phyloP scores from a whole-genome alignment of 306 rosid genomes.

The Begonia loranthoides region DNA sequence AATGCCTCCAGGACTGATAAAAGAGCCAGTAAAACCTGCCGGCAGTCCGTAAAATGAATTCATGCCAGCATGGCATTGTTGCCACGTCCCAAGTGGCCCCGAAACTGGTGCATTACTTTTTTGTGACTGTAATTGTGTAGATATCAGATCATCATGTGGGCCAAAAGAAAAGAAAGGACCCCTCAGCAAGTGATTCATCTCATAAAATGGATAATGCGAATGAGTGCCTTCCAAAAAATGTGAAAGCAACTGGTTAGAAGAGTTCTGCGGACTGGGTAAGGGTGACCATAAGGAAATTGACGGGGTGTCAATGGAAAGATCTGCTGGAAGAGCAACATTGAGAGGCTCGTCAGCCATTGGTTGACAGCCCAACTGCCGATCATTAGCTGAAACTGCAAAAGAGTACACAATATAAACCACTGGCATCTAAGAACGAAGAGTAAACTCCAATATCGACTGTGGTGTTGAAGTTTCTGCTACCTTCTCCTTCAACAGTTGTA shows the following conservation, averaged over 20 bases:
- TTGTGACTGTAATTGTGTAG: conserved; percentile 55
- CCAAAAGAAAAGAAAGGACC: conserved; percentile 88
- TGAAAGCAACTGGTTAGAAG: conserved; percentile 67
- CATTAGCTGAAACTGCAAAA: conserved; percentile 42
- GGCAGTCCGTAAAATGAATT: conserved; percentile 93
- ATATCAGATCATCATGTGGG: conserved; percentile 64
- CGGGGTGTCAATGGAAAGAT: conserved; percentile 77
- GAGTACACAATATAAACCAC: neutral
- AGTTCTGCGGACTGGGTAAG: conserved; percentile 53
- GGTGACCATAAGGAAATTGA: conserved; percentile 83
- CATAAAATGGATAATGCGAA: conserved; percentile 78
- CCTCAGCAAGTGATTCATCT: conserved; percentile 90
- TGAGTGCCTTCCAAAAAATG: conserved; percentile 57
- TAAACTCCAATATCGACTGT: neutral
- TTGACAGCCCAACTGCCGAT: conserved; percentile 43
- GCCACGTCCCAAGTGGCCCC: conserved; percentile 69
- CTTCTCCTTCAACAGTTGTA: conserved; percentile 47
- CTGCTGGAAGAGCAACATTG: conserved; percentile 81
- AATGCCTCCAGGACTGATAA: conserved; percentile 82
- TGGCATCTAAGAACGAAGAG: neutral
- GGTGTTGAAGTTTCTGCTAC: conserved; percentile 14
- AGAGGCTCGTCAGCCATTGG: conserved; percentile 77
- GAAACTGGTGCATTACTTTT: conserved; percentile 41
- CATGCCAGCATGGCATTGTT: conserved; percentile 82
- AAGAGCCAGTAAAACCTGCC: conserved; percentile 80